Base-by-base conservation (phyloP, 176 grass and related monocot species). In the Triticum timopheevii region DNA sequence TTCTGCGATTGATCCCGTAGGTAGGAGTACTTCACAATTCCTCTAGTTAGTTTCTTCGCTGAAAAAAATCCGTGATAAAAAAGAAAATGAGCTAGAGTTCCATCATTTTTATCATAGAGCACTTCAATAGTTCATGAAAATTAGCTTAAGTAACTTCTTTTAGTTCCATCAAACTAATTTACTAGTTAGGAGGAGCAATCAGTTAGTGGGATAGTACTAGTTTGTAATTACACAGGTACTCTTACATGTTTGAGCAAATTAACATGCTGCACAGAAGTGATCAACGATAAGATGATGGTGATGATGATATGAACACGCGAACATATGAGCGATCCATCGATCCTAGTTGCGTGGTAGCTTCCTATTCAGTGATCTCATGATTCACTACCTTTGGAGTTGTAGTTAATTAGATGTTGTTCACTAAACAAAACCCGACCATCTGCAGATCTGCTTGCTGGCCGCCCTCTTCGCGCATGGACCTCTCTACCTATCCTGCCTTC, bases 311-410 rank as follows among this genome's bases (percentile, higher is more conserved):
- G 82, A 65, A 64, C 59, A 16, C 47, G 42, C 4, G 39, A 38
- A 75, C 12, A 16, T 76, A 47, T 50, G 72, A 76, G 25, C 40
- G 40, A 8, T 28, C 15, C 17, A 72, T 54, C 66, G 45, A 82
- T 12, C 70, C n/a, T 49, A 45, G 4, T 84, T 84, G 36, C 61
- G 27, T 36, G 61, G 83, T 77, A 85, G 40, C 83, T 85, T 84
- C 72, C 61, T 50, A 67, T 63, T 52, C 30, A 50, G 19, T 19
- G 45, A 69, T 61, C 68, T 38, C 19, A 81, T 85, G 87, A 85
- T 85, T 59, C 19, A 59, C 44, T 59, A 13, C 85, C 75, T 80
- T 87, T 80, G 59, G 76, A 80, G 76, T 20, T 68, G n/a, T 50
- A 76, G 35, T 73, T 59, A 59, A 59, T 59, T 44, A 74, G 76